Percentiles rank a stretch among this genome's conserved stretches.
Evolutionary conservation across 768 basidiomycete genomes (phyloP).

Genomic region (Mycena galericulata): DNA sequence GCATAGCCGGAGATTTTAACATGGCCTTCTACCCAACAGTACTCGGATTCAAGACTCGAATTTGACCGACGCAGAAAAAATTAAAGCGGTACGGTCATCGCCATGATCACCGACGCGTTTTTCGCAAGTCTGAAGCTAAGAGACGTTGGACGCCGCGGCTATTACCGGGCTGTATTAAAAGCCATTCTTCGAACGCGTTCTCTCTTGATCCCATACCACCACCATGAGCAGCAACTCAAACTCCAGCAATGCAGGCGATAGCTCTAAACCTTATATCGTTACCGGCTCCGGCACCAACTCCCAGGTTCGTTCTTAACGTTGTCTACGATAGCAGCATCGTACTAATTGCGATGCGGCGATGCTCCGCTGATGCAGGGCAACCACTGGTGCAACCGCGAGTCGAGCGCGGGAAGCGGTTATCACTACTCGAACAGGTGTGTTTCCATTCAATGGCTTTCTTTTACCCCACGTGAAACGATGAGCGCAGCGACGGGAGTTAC

Average conservation of each 20-base stretch:
- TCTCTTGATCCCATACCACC: slow-evolving; percentile 6
- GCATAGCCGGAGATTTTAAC: too few species aligned
- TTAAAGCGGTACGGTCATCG: too few species aligned
- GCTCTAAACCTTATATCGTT: slow-evolving; percentile 18
- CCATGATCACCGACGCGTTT: too few species aligned
- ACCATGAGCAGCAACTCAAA: slow-evolving; percentile 14
- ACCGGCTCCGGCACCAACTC: slow-evolving; percentile 61
- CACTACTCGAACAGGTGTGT: slow-evolving; percentile 73
- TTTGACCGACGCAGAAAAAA: too few species aligned
- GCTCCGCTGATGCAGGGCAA: slow-evolving; percentile 67
- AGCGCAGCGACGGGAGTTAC: slow-evolving; percentile 64
- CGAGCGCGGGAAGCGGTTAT: slow-evolving; percentile 59
- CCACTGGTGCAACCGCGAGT: slow-evolving; percentile 68
- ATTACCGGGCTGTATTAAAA: slow-evolving; percentile 19
- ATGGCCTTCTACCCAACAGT: too few species aligned
- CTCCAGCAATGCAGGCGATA: slow-evolving; percentile 13
- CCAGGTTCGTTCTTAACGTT: slow-evolving; percentile 50
- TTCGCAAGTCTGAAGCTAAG: too few species aligned
- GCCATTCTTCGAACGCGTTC: neutral
- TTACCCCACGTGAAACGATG: slow-evolving; percentile 7
- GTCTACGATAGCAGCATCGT: neutral
- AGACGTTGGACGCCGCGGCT: too few species aligned
- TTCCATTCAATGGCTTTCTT: neutral
- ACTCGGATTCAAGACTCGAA: too few species aligned
- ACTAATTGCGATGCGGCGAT: neutral